Percentiles rank a stretch among this genome's conserved stretches.
Conservation (phyloP, 495 filamentous ascomycete species). For the Hypoxylon perforatum region DNA sequence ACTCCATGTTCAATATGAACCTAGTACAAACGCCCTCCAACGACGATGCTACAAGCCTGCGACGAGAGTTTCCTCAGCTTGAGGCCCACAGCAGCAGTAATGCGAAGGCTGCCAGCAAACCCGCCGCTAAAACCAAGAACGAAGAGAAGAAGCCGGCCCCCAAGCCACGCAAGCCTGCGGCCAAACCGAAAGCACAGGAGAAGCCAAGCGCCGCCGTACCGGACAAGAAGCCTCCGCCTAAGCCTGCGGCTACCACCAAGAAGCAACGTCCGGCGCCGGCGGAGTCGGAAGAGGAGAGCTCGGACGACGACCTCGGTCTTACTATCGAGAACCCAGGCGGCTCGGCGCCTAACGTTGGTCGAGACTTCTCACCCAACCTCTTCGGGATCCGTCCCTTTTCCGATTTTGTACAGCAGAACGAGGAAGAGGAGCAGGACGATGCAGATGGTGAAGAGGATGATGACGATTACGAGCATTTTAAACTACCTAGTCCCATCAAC, state of each 20-base stretch:
- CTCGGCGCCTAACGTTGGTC: conserved; percentile 41
- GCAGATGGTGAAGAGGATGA: conserved; percentile 52
- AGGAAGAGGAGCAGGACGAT: conserved; percentile 46
- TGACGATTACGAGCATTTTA: conserved; percentile 46
- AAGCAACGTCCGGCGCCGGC: conserved; percentile 32
- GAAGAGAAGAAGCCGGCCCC: conserved; percentile 36
- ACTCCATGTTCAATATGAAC: conserved; percentile 71
- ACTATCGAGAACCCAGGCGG: conserved; percentile 60
- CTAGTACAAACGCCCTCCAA: conserved; percentile 58
- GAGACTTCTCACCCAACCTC: conserved; percentile 51
- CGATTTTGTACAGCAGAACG: conserved; percentile 50
- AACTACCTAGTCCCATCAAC: conserved; percentile 49
- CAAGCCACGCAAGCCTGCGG: conserved; percentile 41
- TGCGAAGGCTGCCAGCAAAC: conserved; percentile 31
- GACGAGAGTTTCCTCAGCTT: conserved; percentile 56
- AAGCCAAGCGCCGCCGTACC: conserved; percentile 34
- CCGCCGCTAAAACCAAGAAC: conserved; percentile 29
- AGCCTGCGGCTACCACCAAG: conserved; percentile 28
- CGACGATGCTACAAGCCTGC: conserved; percentile 50
- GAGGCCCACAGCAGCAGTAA: conserved; percentile 41
- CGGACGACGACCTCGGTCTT: conserved; percentile 57
- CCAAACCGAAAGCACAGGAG: conserved; percentile 39
- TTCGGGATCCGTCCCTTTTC: conserved; percentile 53
- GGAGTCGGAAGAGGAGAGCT: conserved; percentile 56
- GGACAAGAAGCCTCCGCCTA: conserved; percentile 42